Percentiles rank a stretch among this genome's conserved stretches.
Evolutionary conservation across 2,329 filamentous ascomycete genomes (phyloP).

Genomic region (Aspergillus udagawae): DNA sequence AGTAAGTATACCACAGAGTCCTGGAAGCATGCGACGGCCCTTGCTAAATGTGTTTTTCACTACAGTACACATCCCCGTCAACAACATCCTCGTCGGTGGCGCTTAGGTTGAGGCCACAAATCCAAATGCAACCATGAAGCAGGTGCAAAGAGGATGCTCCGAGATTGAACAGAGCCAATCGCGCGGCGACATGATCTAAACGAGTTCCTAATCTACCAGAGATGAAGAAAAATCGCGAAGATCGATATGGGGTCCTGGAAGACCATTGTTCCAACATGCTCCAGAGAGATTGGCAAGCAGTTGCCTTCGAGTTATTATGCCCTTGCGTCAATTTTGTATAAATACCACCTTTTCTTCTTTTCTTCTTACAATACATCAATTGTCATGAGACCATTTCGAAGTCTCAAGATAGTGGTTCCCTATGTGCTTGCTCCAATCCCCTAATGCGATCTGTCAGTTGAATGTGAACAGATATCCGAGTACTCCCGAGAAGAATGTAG

Average conservation of each 20-base stretch:
- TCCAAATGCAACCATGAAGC: background rate
- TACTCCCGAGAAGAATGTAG: background rate
- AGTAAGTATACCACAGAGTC: conserved; percentile 39
- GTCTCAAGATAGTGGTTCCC: background rate
- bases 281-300: background rate
- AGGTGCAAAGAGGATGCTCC: background rate
- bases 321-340: conserved; percentile 7
- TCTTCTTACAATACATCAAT: background rate
- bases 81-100: conserved; percentile 49
- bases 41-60: conserved; percentile 11
- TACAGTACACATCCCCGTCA: conserved; percentile 48
- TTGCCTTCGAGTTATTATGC: background rate
- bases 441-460: background rate
- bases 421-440: background rate
- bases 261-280: background rate
- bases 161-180: background rate
- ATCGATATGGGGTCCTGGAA: background rate
- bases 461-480: background rate
- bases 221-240: background rate
- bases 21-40: background rate
- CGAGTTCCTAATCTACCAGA: background rate
- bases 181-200: background rate
- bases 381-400: background rate
- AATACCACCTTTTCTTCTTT: conserved; percentile 3
- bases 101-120: conserved; percentile 24